A percentile compares a stretch with the other conserved stretches of the same genome.
phyloP scores from a whole-genome alignment of 2,329 filamentous ascomycete species.

The Macrophomina pseudophaseolina region DNA sequence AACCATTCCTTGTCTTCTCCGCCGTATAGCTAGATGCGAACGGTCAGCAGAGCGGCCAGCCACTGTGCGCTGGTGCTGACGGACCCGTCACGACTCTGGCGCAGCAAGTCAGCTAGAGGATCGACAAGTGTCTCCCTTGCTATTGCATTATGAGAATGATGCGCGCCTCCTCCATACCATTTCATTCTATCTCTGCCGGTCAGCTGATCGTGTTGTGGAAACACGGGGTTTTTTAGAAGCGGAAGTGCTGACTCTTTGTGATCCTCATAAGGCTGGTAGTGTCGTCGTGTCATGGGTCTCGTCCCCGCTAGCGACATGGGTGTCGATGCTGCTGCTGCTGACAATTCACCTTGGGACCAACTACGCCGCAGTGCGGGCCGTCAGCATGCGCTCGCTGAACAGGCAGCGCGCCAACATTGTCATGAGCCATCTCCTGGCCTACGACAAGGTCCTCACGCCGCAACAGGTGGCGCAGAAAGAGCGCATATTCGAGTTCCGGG shows the following conservation, averaged over 20 bases:
- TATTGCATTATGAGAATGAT: neutral
- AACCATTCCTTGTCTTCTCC: neutral
- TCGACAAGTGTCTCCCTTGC: slow-evolving; percentile 11
- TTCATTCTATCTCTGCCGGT: neutral
- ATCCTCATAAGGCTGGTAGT: slow-evolving; percentile 65
- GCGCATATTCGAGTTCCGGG: slow-evolving; percentile 62
- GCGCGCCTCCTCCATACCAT: neutral
- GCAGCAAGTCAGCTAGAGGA: neutral
- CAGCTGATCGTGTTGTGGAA: slow-evolving; percentile 20
- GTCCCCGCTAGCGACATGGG: slow-evolving; percentile 74
- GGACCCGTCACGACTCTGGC: neutral
- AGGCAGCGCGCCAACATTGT: slow-evolving; percentile 83
- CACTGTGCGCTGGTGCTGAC: neutral
- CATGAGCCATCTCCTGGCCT: slow-evolving; percentile 61
- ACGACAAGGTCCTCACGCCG: slow-evolving; percentile 63
- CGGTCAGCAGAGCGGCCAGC: neutral
- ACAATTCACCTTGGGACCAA: slow-evolving; percentile 82
- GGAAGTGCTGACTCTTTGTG: slow-evolving; percentile 22
- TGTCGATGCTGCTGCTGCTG: slow-evolving; percentile 72
- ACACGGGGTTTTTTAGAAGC: slow-evolving; percentile 16
- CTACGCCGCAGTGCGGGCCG: slow-evolving; percentile 81
- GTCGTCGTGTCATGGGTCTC: slow-evolving; percentile 78
- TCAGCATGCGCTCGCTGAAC: slow-evolving; percentile 84
- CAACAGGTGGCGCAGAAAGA: slow-evolving; percentile 65
- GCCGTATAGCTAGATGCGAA: neutral